Base-by-base conservation (phyloP, 805 yeast species). In the Candida vaughaniae region DNA sequence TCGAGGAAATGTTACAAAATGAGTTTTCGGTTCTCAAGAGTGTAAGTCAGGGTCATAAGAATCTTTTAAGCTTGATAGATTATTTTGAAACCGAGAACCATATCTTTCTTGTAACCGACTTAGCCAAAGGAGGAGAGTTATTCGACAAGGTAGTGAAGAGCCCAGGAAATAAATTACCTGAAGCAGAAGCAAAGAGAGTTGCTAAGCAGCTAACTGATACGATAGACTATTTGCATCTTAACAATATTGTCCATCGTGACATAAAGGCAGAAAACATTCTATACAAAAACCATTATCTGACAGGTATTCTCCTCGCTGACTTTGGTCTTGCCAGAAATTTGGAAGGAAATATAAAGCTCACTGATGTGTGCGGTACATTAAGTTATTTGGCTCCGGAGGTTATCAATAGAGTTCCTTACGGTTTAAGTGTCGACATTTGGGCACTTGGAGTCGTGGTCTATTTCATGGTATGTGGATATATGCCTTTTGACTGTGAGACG, bases 301-400 rank as follows among this genome's bases (percentile, higher is more conserved):
- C 59, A 32, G 68, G 63, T 47, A 56, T 77, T 39, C 56, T 74
- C 38, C 62, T 79, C 29, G 82, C 80, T 7, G 83, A 78, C 52
- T 82, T 82, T 55, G 89, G 90, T 2, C 60, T 81, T 19, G 82
- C 88, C 10, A 59, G 77, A 9, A 65, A 73, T 25, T 56, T 74
- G 6, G 64, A 62, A 22, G 18, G 49, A 18, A 36, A 43, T 29
- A 52, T 63, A 47, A 51, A 58, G 47, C 43, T 70, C 43, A 9
- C 10, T 22, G 29, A 56, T 65, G 43, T 66, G 82, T 69, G 82
- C 49, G 91, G 91, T 0, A 84, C 91, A 1, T 71, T 83, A 5
- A 80, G 85, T 15, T 83, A 83, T 56, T 77, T 83, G 74, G 83
- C 90, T 0, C 91, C 91, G 1, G 90, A 83, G 51, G 56, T 60